Base-by-base conservation (phyloP, 2,329 filamentous ascomycete species). In the Xylariaceae sp. region DNA sequence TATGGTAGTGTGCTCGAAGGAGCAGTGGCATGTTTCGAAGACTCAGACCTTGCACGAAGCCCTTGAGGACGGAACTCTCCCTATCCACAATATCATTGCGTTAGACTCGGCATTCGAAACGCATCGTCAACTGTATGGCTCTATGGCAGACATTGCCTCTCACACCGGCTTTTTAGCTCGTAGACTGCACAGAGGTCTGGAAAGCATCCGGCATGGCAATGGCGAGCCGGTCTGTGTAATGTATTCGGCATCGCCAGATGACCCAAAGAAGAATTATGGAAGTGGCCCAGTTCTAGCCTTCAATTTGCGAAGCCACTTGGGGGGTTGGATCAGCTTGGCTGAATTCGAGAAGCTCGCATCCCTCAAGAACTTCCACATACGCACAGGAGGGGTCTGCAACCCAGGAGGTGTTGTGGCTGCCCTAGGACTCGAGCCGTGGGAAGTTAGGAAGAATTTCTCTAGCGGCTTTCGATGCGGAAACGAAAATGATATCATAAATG, bases 361-460 rank as follows among this genome's bases (percentile, higher is more conserved):
- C 2, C 77, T 96, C 16, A 90, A 88, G 60, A 82, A 84, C 42
- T 88, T 97, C 35, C 91, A 97, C 65, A 75, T 97, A 15, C 84
- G 94, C 30, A 96, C 91, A 1, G 94, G 94, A 4, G 89, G 91
- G 0, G 78, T 97, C 1, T 99, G 94, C 73, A 97, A 96, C 64
- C 93, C 94, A 1, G 94, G 92, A 8, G 92, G 92, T 1, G 83
- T 96, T 53, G 88, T 92, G 11, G 78, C 80, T 1, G 83, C 85
- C 16, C 79, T 97, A n/a, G 77, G 78, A 1, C 78, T 97, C 46
- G 81, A 86, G 40, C 85, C 91, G 0, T 88, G 87, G 82, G 92
- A 97, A 67, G 87, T 97, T 80, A 87, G 80, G 62, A 81, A 82
- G 53, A 96, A 96, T 68, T 96, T 94, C 65, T 91, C 88, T 0